Base-by-base conservation (phyloP, 2,329 filamentous ascomycete species). In the Alternaria gansuensis region DNA sequence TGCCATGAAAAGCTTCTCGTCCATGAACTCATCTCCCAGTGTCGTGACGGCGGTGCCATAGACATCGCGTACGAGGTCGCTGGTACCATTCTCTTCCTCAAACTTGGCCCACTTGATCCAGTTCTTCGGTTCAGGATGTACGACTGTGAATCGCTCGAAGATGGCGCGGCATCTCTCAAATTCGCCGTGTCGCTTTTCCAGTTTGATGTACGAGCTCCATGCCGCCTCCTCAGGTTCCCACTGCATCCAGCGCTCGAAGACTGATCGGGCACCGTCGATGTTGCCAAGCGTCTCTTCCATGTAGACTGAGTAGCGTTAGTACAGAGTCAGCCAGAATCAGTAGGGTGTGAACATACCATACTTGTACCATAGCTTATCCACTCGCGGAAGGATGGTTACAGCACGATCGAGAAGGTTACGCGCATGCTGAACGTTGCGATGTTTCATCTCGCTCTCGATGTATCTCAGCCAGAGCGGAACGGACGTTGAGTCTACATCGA, bases 361-460 rank as follows among this genome's bases (percentile, higher is more conserved):
- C 78, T 98, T 98, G 83, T 97, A 99, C 95, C 95, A 99, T 33
- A 99, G 82, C 83, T 98, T 98, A 77, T 98, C 93, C 39, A 98
- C 87, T 57, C 95, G 85, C 5, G 95, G 95, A 37, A 97, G 82
- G 55, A 96, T 91, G 0, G 93, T 93, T 52, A 98, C 92, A n/a
- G 95, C 93, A 54, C 95, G 89, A 77, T 99, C 95, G 51, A 99
- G 86, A 51, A 99, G 80, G 76, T 99, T 99, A 58, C 95, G 85
- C 33, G 95, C 93, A 84, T 98, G 94, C 77, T 97, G 97, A 82
- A 99, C 97, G 43, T 77, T 76, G 41, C 74, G 65, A 26, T 66
- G 67, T 80, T 96, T 96, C 90, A 99, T 97, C 84, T 98, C 95
- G 45, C 92, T 87, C 81, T 99, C 95, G 72, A 97, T 91, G 74